A percentile compares a stretch with the other conserved stretches of the same genome.
These are phyloP conservation scores for Drosera spatulata DNA, from an alignment of 179 eudicot genomes.

Conservation along the genomic window DNA sequence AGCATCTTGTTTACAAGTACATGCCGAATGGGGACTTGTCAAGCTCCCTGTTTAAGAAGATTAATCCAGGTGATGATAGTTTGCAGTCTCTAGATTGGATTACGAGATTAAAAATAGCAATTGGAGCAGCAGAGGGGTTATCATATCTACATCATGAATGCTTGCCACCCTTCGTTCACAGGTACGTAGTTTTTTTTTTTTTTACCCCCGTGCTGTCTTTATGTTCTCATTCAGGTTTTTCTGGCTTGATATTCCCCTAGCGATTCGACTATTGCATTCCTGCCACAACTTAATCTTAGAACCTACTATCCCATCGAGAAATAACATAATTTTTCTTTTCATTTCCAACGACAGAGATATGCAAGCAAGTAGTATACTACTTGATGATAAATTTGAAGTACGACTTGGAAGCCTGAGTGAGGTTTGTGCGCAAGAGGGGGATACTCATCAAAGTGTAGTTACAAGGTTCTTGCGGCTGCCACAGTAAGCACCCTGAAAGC, in stretches of 20 bases:
- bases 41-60: conserved; percentile 43
- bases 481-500: conserved; percentile 34
- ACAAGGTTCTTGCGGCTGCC: conserved; percentile 58
- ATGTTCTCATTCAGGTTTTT: background rate
- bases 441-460: conserved; percentile 46
- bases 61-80: conserved; percentile 33
- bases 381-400: conserved; percentile 89
- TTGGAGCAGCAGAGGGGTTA: conserved; percentile 75
- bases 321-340: background rate
- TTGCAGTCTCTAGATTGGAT: conserved; percentile 89
- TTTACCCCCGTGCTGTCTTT: conserved; percentile 1
- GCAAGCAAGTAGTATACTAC: conserved; percentile 90
- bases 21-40: conserved; percentile 77
- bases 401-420: conserved; percentile 83
- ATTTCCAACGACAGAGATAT: conserved; percentile 37
- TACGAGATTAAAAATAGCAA: conserved; percentile 78
- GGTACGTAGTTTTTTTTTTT: conserved; percentile 27
- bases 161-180: conserved; percentile 78
- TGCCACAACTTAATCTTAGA: no score
- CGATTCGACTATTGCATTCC: no score
- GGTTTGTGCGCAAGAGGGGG: conserved; percentile 44
- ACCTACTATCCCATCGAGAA: no score
- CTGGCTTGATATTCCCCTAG: background rate
- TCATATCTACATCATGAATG: conserved; percentile 84
- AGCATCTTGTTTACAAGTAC: conserved; percentile 65